Evolutionary conservation across 2,329 filamentous ascomycete genomes (phyloP), one percentile per base, ranked within the genome.

Genomic region (Xylariaceae sp.): DNA sequence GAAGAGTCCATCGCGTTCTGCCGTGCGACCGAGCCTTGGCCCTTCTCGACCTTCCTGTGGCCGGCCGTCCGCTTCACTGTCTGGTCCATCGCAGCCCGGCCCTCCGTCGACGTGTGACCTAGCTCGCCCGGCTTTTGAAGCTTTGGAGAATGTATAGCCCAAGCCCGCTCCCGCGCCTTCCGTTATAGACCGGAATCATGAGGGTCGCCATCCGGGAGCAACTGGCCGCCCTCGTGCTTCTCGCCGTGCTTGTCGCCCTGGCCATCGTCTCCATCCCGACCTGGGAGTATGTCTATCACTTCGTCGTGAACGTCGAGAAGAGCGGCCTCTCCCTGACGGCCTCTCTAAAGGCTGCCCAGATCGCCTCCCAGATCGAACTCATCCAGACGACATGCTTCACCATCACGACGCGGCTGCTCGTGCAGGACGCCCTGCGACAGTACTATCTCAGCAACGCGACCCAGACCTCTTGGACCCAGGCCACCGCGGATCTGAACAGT

Each of bases 131-230:
- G 25, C 15, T 23, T 31, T 22, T 25, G 23, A 24, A 39, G 29
- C 22, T 33, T 31, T 33, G 37, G 42, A 54, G 38, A 39, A 62
- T 62, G 59, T 52, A 49, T 49, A 36, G 41, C 35, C 38, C 40
- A 42, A 46, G 35, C 43, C 39, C 35, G 18, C 38, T 37, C 33
- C 42, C 35, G 37, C 42, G 39, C 46, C 45, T 45, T 42, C 43
- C 49, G 30, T 43, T 42, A 45, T 59, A 59, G 52, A 47, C 53
- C 37, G 47, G 46, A 49, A 51, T 32, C 50, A 90, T 94, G 85
- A 78, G 87, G 58, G 77, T 94, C 57, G 81, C 83, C 37, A 94
- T 94, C 52, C 76, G 87, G 47, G 80, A 89, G 63, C 89, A 95
- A 72, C 72, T 95, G 49, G 85, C 78, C 46, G 70, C 80, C 57